phyloP scores from a whole-genome alignment of 495 filamentous ascomycete genomes.

The Aspergillus funiculosus region DNA sequence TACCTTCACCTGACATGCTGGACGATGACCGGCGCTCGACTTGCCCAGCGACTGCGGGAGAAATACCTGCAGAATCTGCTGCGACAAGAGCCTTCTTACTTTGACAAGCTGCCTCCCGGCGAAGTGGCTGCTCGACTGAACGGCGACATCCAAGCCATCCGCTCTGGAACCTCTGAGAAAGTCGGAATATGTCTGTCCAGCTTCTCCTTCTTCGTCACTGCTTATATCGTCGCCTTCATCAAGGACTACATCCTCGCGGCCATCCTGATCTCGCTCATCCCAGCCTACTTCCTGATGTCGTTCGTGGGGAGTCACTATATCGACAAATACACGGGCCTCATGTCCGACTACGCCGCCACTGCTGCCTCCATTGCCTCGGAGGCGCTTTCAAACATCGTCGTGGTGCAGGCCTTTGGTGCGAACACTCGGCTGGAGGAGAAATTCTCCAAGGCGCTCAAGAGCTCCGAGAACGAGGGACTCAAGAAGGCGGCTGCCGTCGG shows the following conservation, averaged over 20 bases:
- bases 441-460: conserved; percentile 43
- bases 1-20: conserved; percentile 51
- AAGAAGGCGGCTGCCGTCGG: conserved; percentile 56
- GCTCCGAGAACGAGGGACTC: conserved; percentile 45
- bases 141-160: conserved; percentile 55
- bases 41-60: conserved; percentile 57
- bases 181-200: conserved; percentile 55
- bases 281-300: conserved; percentile 61
- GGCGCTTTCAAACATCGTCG: conserved; percentile 39
- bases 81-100: conserved; percentile 56
- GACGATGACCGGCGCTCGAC: conserved; percentile 55
- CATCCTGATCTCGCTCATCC: conserved; percentile 51
- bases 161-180: conserved; percentile 61
- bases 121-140: conserved; percentile 59
- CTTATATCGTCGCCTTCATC: conserved; percentile 60
- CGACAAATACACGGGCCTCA: conserved; percentile 50
- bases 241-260: conserved; percentile 43
- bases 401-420: conserved; percentile 48
- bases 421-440: conserved; percentile 46
- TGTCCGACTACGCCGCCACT: conserved; percentile 45
- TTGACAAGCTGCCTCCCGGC: conserved; percentile 50
- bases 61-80: conserved; percentile 52
- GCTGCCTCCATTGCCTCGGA: conserved; percentile 48
- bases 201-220: conserved; percentile 56
- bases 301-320: conserved; percentile 55